These are phyloP conservation scores for Coniosporium tulheliwenetii DNA, from an alignment of 2,329 filamentous ascomycete genomes.

Conservation along the genomic window DNA sequence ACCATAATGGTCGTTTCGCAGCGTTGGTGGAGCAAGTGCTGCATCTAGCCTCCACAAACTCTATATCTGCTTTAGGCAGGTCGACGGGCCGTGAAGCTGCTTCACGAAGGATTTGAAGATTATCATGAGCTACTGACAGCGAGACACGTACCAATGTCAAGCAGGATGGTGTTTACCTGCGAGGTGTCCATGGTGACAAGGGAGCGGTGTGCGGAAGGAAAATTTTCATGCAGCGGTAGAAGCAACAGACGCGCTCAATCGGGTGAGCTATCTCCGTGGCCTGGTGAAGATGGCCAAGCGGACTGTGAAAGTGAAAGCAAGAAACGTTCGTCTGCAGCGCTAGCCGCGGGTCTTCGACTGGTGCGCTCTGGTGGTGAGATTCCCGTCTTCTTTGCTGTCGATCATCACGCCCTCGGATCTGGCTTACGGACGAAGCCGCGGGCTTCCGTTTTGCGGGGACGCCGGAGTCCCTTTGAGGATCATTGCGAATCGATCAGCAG, in stretches of 20 bases:
- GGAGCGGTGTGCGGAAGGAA: conserved; percentile 2
- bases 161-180: conserved; percentile 11
- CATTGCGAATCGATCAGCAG: too few relatives aligned
- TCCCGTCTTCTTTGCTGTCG: neutral
- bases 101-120: neutral
- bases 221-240: neutral
- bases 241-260: conserved; percentile 1
- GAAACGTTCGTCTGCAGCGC: conserved; percentile 1
- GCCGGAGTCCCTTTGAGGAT: too few relatives aligned
- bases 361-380: neutral
- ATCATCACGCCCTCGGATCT: neutral
- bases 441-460: too few relatives aligned
- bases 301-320: neutral
- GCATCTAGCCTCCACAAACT: too few relatives aligned
- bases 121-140: neutral
- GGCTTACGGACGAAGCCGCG: too few relatives aligned
- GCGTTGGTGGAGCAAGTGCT: too few relatives aligned
- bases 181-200: neutral
- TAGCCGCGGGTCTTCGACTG: neutral
- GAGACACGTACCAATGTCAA: conserved; percentile 19
- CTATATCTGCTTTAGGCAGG: too few relatives aligned
- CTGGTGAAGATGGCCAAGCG: neutral
- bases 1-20: too few relatives aligned
- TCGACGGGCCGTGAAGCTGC: neutral
- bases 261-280: conserved; percentile 1